Percentiles rank a stretch among this genome's conserved stretches.
These are phyloP conservation scores for Penicillium brasilianum DNA, from an alignment of 2,329 filamentous ascomycete genomes.

Conservation along the genomic window DNA sequence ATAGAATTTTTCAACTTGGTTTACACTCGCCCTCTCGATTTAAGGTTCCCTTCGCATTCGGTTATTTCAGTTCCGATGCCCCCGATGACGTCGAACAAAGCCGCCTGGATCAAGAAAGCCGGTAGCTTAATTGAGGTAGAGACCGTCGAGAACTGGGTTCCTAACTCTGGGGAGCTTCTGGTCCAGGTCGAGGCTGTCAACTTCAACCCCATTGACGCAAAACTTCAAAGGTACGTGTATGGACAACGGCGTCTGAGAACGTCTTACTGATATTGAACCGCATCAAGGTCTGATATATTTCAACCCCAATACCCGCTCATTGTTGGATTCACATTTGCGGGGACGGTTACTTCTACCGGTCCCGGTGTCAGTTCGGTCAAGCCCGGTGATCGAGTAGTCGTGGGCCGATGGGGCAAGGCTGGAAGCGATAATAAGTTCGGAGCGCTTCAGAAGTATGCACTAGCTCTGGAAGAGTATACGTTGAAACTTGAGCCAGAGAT, in stretches of 20 bases:
- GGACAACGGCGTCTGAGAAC: not conserved
- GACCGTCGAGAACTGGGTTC: not conserved
- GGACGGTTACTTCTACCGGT: not conserved
- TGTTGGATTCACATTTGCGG: not conserved
- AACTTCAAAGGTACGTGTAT: not conserved
- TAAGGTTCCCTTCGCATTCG: not conserved
- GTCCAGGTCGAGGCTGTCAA: not conserved
- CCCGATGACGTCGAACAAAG: not conserved
- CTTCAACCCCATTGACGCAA: not conserved
- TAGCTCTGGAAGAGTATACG: constrained; percentile 13
- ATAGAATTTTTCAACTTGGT: too few species aligned
- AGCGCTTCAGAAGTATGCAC: constrained; percentile 3
- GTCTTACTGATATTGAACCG: not conserved
- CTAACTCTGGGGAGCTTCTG: not conserved
- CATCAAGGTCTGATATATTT: not conserved
- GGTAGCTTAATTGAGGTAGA: not conserved
- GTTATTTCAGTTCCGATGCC: not conserved
- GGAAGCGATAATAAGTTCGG: not conserved
- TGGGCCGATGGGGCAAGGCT: not conserved
- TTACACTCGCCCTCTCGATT: too few species aligned
- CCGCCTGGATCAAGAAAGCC: not conserved
- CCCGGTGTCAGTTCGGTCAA: not conserved
- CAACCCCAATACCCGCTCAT: not conserved
- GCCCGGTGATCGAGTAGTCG: not conserved
- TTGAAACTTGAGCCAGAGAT: constrained; percentile 11